phyloP scores from a whole-genome alignment of 1,284 basidiomycete species.

The Afroboletus lepidellus region DNA sequence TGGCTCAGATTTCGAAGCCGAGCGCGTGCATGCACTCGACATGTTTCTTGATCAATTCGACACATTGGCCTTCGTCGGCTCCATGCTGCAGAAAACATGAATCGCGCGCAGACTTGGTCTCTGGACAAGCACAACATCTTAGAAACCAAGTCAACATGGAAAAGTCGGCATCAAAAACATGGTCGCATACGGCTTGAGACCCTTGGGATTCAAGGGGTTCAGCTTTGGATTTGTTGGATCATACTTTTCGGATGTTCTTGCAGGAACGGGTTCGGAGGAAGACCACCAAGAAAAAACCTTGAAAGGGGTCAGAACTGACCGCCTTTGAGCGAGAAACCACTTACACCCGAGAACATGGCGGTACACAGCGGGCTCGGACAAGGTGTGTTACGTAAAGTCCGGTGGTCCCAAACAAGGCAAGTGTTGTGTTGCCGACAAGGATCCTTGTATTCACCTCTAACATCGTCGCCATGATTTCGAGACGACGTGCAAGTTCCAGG shows the following conservation, averaged over 20 bases:
- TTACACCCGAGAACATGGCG: conserved; percentile 26
- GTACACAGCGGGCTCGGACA: too few species aligned
- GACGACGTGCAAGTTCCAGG: conserved; percentile 9
- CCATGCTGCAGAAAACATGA: conserved; percentile 87
- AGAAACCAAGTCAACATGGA: neutral
- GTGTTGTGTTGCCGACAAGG: conserved; percentile 29
- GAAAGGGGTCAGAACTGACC: conserved; percentile 4
- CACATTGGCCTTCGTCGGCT: conserved; percentile 77
- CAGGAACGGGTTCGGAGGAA: conserved; percentile 32
- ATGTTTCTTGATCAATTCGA: conserved; percentile 76
- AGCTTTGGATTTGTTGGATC: conserved; percentile 61
- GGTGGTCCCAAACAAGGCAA: conserved; percentile 16
- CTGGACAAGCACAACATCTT: conserved; percentile 94
- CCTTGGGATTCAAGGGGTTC: conserved; percentile 87
- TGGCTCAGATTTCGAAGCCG: conserved; percentile 77
- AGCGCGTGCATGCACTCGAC: conserved; percentile 87
- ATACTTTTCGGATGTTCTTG: conserved; percentile 39
- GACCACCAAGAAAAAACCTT: conserved; percentile 46
- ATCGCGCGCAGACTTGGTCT: conserved; percentile 89
- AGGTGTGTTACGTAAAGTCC: too few species aligned
- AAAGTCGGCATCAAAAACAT: neutral
- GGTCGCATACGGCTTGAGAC: conserved; percentile 78
- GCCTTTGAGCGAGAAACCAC: too few species aligned
- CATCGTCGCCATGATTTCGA: conserved; percentile 24
- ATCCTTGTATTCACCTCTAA: conserved; percentile 23